phyloP scores from a whole-genome alignment of 495 filamentous ascomycete species.

The Hypoxylon cercidicola region DNA sequence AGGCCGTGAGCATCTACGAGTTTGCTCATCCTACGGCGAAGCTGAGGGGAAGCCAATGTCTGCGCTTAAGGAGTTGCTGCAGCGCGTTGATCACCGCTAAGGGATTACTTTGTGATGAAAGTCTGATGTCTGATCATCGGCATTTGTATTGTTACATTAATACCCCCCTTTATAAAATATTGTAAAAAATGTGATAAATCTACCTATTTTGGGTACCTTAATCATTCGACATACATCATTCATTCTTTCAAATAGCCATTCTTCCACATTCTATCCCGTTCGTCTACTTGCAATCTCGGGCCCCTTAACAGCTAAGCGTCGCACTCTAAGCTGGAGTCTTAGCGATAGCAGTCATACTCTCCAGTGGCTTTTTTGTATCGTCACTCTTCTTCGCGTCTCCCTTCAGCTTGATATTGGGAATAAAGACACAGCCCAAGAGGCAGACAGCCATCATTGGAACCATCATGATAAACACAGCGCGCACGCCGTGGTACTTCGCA shows the following conservation, averaged over 20 bases:
- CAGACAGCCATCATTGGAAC: conserved; percentile 6
- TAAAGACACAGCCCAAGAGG: conserved; percentile 3
- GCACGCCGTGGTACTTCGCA: background rate
- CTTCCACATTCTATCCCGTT: too few relatives aligned
- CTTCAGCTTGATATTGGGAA: background rate
- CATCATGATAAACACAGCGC: conserved; percentile 8
- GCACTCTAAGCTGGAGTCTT: background rate
- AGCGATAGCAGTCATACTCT: too few relatives aligned
- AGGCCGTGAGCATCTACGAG: conserved; percentile 12
- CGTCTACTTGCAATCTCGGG: too few relatives aligned
- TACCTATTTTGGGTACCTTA: too few relatives aligned
- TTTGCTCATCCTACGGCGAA: conserved; percentile 12
- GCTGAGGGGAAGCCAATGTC: conserved; percentile 27
- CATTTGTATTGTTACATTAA: too few relatives aligned
- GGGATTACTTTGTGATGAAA: background rate
- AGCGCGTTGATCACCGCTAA: background rate
- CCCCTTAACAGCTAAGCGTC: too few relatives aligned
- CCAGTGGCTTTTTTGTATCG: background rate
- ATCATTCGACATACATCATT: too few relatives aligned
- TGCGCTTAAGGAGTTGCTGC: conserved; percentile 26
- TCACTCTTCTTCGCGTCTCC: background rate
- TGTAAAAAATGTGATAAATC: too few relatives aligned
- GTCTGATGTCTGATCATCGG: too few relatives aligned
- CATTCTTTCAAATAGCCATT: too few relatives aligned
- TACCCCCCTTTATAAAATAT: too few relatives aligned